These are phyloP conservation scores for Phytophthora idaei DNA, from an alignment of 352 stramenopile species.

Conservation along the genomic window DNA sequence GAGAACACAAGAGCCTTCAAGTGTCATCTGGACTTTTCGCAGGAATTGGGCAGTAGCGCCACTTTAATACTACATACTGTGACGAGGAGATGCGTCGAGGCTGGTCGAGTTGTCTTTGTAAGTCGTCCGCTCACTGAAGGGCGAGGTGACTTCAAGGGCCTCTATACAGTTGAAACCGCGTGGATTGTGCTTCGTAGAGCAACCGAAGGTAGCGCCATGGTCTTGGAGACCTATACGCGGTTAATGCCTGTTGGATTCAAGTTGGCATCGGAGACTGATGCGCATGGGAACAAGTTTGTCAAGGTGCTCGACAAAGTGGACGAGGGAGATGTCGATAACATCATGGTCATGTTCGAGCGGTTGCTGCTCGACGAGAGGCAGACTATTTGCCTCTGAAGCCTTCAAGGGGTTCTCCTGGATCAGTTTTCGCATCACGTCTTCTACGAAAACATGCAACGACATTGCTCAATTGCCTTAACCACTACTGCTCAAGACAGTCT, in stretches of 20 bases:
- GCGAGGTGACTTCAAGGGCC: constrained; percentile 34
- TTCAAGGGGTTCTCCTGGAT: too few relatives aligned
- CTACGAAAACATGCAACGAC: too few relatives aligned
- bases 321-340: constrained; percentile 24
- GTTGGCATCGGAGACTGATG: not conserved
- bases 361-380: constrained; percentile 18
- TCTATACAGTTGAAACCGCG: constrained; percentile 57
- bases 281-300: constrained; percentile 11
- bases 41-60: constrained; percentile 13
- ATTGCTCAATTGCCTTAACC: too few relatives aligned
- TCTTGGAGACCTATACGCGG: not conserved
- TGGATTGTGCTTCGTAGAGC: constrained; percentile 41
- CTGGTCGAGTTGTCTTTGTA: constrained; percentile 51
- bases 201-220: not conserved
- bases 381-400: not conserved
- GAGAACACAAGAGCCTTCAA: constrained; percentile 4
- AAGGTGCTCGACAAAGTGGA: constrained; percentile 26
- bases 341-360: constrained; percentile 26
- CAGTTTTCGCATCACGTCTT: too few relatives aligned
- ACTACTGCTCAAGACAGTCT: too few relatives aligned
- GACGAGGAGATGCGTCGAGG: constrained; percentile 48
- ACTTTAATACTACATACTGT: constrained; percentile 30
- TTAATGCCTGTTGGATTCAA: not conserved
- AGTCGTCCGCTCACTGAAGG: constrained; percentile 50
- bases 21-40: constrained; percentile 20